A percentile compares a stretch with the other conserved stretches of the same genome.
Conservation (phyloP, 2,329 filamentous ascomycete species). For the Cladobotryum mycophilum region DNA sequence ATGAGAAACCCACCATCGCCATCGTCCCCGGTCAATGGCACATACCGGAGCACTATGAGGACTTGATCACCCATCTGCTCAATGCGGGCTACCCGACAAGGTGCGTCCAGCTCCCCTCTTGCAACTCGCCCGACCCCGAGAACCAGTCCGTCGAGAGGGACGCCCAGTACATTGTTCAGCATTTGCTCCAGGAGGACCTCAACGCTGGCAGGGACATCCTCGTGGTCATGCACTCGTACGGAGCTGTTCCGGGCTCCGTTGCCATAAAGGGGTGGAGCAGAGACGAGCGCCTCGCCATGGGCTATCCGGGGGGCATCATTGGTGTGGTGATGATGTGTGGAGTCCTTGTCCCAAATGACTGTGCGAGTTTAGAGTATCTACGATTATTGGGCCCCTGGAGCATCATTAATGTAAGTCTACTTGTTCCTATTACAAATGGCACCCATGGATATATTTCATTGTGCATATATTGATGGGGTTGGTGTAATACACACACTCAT, state of each 20-base stretch:
- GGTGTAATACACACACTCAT: too few relatives aligned
- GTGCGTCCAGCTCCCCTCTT: conserved; percentile 5
- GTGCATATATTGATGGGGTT: too few relatives aligned
- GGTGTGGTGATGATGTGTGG: background rate
- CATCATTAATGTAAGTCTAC: too few relatives aligned
- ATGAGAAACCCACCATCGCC: conserved; percentile 13
- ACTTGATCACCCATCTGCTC: conserved; percentile 2
- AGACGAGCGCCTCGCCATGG: conserved; percentile 3
- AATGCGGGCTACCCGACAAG: conserved; percentile 9
- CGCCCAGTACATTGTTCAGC: conserved; percentile 5
- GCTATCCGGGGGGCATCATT: conserved; percentile 4
- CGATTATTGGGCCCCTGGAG: too few relatives aligned
- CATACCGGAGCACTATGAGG: background rate
- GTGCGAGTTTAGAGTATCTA: too few relatives aligned
- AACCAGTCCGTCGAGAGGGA: background rate
- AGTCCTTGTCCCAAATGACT: too few relatives aligned
- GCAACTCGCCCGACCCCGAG: conserved; percentile 6
- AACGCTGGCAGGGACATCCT: conserved; percentile 17
- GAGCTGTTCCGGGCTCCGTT: conserved; percentile 14
- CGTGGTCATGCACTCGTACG: conserved; percentile 20
- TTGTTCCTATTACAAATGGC: too few relatives aligned
- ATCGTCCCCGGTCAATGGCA: conserved; percentile 19
- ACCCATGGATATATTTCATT: too few relatives aligned
- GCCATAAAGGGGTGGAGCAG: conserved; percentile 15
- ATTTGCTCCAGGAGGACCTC: conserved; percentile 9